phyloP scores from a whole-genome alignment of 208 protist genomes.

The Crithidia acanthocephali region DNA sequence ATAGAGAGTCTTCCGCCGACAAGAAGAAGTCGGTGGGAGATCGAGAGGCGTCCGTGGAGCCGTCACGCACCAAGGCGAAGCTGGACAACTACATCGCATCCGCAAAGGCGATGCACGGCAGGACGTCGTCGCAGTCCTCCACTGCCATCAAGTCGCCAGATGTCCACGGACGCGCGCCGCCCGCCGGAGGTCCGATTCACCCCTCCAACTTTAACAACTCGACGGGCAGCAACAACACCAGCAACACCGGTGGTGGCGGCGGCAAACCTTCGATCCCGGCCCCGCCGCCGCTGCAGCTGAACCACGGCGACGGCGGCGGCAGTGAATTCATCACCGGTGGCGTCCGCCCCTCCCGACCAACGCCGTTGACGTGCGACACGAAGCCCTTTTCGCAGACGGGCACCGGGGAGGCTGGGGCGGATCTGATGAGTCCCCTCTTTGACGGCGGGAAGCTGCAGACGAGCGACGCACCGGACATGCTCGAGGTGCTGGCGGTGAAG shows the following conservation, averaged over 20 bases:
- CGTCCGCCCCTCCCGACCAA: neutral
- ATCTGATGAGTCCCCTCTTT: neutral
- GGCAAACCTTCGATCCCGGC: conserved; percentile 4
- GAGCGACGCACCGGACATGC: neutral
- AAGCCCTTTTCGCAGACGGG: neutral
- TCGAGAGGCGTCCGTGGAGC: neutral
- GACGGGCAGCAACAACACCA: neutral
- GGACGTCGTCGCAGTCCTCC: neutral
- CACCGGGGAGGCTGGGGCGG: neutral
- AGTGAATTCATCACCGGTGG: too few relatives aligned
- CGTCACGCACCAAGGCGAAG: conserved; percentile 7
- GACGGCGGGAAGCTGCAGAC: neutral
- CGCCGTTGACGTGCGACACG: neutral
- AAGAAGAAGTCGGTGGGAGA: neutral
- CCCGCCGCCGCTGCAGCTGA: conserved; percentile 4
- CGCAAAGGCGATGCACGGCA: conserved; percentile 1
- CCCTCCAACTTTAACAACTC: too few relatives aligned
- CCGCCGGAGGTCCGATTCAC: too few relatives aligned
- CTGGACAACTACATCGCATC: conserved; percentile 17
- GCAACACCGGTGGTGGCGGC: neutral
- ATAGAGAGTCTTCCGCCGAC: neutral
- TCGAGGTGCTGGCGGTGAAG: neutral
- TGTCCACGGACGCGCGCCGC: too few relatives aligned
- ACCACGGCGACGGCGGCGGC: neutral
- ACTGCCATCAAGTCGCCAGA: neutral